A percentile compares a stretch with the other conserved stretches of the same genome.
These are phyloP conservation scores for Solanum sparsipilum DNA, from an alignment of 257 asterid genomes.

Conservation along the genomic window DNA sequence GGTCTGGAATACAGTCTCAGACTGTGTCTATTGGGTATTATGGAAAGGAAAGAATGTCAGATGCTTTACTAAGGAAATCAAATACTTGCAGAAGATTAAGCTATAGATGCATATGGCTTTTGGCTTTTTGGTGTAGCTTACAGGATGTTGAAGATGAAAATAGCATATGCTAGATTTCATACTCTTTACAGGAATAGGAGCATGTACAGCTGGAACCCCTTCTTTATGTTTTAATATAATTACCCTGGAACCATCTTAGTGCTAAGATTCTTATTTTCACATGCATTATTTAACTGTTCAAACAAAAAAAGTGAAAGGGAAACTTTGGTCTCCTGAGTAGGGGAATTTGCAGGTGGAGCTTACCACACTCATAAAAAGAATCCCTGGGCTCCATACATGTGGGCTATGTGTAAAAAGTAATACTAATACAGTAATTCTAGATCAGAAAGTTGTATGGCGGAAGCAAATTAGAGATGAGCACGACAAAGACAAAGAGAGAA, in stretches of 20 bases:
- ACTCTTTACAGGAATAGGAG: not conserved
- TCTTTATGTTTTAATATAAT: not conserved
- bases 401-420: not conserved
- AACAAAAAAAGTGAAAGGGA: not conserved
- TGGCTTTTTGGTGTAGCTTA: not conserved
- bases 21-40: not conserved
- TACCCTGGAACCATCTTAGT: not conserved
- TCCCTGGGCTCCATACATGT: not conserved
- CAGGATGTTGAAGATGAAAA: not conserved
- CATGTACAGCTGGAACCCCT: not conserved
- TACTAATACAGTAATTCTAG: not conserved
- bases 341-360: not conserved
- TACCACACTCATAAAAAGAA: not conserved
- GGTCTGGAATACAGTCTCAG: not conserved
- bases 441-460: not conserved
- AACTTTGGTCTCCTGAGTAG: not conserved
- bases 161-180: not conserved
- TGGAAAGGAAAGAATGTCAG: not conserved
- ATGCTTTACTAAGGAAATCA: not conserved
- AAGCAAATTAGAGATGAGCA: not conserved
- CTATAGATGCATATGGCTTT: not conserved
- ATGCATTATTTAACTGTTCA: not conserved
- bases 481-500: not conserved
- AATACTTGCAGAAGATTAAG: not conserved
- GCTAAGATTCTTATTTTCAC: not conserved